phyloP scores from a whole-genome alignment of 352 stramenopile genomes.

The Globisporangium nagaii region DNA sequence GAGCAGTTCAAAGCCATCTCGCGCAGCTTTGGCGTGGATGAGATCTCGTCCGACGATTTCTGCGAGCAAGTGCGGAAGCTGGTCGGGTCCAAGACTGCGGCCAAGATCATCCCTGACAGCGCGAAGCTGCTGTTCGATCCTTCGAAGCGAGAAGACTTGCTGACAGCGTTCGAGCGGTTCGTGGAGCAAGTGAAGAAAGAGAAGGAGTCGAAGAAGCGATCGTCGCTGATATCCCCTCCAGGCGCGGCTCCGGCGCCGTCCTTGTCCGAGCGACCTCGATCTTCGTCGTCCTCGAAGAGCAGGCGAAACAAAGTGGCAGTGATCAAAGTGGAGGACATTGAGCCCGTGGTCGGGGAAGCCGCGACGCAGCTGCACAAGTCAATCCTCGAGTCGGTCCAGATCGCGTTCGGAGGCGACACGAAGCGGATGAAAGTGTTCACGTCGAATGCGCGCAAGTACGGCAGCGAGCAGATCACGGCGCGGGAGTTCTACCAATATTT shows the following conservation, averaged over 20 bases:
- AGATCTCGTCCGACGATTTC: conserved; percentile 70
- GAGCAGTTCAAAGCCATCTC: conserved; percentile 61
- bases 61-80: conserved; percentile 58
- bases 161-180: conserved; percentile 60
- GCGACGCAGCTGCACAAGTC: conserved; percentile 78
- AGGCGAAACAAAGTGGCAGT: conserved; percentile 41
- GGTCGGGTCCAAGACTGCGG: conserved; percentile 66
- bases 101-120: conserved; percentile 71
- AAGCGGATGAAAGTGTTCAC: conserved; percentile 88
- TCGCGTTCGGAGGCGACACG: conserved; percentile 62
- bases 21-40: conserved; percentile 51
- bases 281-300: conserved; percentile 34
- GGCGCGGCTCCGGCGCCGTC: conserved; percentile 15
- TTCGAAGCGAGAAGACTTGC: conserved; percentile 42
- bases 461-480: conserved; percentile 79
- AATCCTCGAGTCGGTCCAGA: conserved; percentile 71
- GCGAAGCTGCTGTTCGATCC: conserved; percentile 60
- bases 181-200: conserved; percentile 63
- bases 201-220: conserved; percentile 70
- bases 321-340: conserved; percentile 69
- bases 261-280: conserved; percentile 24
- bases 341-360: conserved; percentile 78
- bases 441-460: conserved; percentile 80
- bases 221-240: conserved; percentile 25
- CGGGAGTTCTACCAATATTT: conserved; percentile 89